Base-by-base conservation (phyloP, 2,329 filamentous ascomycete species). In the Penicillium sp. region DNA sequence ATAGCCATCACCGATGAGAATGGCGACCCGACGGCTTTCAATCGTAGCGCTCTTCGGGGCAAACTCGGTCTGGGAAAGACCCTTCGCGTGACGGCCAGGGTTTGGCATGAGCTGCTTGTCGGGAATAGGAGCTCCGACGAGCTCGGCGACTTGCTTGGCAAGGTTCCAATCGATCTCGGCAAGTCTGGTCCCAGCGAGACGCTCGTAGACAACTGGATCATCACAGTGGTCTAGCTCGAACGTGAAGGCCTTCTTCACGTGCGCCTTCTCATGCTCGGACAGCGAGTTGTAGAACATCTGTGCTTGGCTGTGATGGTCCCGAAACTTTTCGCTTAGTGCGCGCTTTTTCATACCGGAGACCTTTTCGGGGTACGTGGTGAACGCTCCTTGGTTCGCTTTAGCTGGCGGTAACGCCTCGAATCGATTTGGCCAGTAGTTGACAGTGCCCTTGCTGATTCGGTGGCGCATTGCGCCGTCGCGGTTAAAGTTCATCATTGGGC, bases 351-450 rank as follows among this genome's bases (percentile, higher is more conserved):
- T 80, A 3, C 86, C 86, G 4, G 70, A 71, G 1, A 86, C 66
- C 62, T 81, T 83, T 43, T 80, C 69, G 0, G 80, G 77, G 52
- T 81, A 84, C 32, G 88, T 84, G 3, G 79, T 62, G 50, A 88
- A 93, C 0, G 76, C 84, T 2, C 82, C 83, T 48, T 88, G 78
- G 2, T 76, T 66, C 3, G 67, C 56, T 0, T 71, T 75, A 0
- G 84, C 81, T 0, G 87, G 83, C 1, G 83, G 83, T 8, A 75
- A 71, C 2, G 75, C 71, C 1, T 78, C 75, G 55, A 79, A 82
- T 2, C 85, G 77, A 65, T 89, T 89, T 0, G 86, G 86, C 82
- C 82, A 89, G 67, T 89, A 89, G 67, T 89, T 89, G 50, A 85
- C 79, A 0, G 75, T 81, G 32, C 86, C 83, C 57, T 82, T 84